Conservation (phyloP, 2,329 filamentous ascomycete species). For the Penicillium sclerotiorum region DNA sequence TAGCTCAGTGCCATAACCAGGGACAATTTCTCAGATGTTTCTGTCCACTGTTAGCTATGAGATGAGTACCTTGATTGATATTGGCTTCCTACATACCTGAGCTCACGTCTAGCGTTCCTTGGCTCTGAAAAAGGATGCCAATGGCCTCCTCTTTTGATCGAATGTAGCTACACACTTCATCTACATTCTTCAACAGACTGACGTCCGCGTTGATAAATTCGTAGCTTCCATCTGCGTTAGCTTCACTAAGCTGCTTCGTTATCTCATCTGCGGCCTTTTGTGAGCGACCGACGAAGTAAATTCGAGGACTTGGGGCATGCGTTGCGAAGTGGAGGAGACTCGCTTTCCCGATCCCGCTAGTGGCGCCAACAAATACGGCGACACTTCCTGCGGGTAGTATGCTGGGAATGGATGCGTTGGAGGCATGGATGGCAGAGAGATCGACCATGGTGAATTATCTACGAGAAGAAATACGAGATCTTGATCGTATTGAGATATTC, state of each 20-base stretch:
- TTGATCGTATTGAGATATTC: too few species aligned
- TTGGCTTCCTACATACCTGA: background rate
- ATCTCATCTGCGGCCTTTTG: conserved; percentile 40
- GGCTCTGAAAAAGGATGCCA: conserved; percentile 45
- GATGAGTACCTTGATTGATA: too few species aligned
- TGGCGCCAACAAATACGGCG: conserved; percentile 58
- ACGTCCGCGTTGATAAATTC: conserved; percentile 54
- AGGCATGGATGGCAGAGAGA: too few species aligned
- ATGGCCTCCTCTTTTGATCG: conserved; percentile 38
- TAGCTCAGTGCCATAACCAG: conserved; percentile 52
- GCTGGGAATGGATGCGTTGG: too few species aligned
- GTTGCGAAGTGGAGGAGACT: conserved; percentile 52
- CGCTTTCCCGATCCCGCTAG: conserved; percentile 57
- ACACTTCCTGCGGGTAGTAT: conserved; percentile 24
- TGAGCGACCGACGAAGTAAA: conserved; percentile 57
- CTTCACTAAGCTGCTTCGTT: conserved; percentile 42
- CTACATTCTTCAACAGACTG: conserved; percentile 55
- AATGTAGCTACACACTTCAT: conserved; percentile 52
- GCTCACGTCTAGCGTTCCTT: background rate
- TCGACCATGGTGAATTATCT: too few species aligned
- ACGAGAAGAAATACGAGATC: too few species aligned
- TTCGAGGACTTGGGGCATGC: conserved; percentile 44
- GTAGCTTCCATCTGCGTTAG: conserved; percentile 51
- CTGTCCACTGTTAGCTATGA: conserved; percentile 36
- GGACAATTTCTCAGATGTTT: conserved; percentile 51